phyloP scores from a whole-genome alignment of 1,284 basidiomycete genomes.

The Puccinia horiana region DNA sequence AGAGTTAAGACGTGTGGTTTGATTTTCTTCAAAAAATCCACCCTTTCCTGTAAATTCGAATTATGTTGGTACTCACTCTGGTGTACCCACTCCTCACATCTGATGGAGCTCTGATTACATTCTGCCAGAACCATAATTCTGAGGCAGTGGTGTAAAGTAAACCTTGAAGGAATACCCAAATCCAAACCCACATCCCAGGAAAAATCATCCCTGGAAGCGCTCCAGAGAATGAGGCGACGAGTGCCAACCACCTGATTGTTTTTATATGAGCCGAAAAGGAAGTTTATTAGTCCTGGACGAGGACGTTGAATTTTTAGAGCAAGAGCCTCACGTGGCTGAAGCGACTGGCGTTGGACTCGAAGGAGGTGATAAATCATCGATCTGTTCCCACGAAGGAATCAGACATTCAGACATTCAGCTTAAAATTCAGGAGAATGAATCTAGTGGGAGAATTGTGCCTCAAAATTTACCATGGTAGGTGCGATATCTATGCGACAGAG shows the following conservation, averaged over 20 bases:
- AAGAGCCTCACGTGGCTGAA: constrained; percentile 37
- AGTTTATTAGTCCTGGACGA: neutral
- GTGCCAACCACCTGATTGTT: constrained; percentile 9
- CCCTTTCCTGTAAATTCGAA: neutral
- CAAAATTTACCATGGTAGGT: constrained; percentile 15
- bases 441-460: neutral
- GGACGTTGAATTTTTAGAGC: neutral
- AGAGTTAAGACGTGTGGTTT: neutral
- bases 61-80: constrained; percentile 1
- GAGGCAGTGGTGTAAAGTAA: constrained; percentile 46
- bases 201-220: constrained; percentile 44
- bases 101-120: constrained; percentile 43
- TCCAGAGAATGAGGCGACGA: constrained; percentile 43
- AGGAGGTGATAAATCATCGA: constrained; percentile 37
- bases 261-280: neutral
- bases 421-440: neutral
- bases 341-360: constrained; percentile 6
- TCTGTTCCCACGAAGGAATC: constrained; percentile 19
- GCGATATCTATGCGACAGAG: constrained; percentile 5
- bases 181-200: constrained; percentile 41
- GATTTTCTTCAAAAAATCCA: neutral
- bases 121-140: constrained; percentile 48
- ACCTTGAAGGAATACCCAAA: constrained; percentile 42
- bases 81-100: constrained; percentile 49
- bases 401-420: neutral